A percentile compares a stretch with the other conserved stretches of the same genome.
These are phyloP conservation scores for Entomortierella parvispora DNA, from an alignment of 192 early-diverging fungal genomes.

Conservation along the genomic window DNA sequence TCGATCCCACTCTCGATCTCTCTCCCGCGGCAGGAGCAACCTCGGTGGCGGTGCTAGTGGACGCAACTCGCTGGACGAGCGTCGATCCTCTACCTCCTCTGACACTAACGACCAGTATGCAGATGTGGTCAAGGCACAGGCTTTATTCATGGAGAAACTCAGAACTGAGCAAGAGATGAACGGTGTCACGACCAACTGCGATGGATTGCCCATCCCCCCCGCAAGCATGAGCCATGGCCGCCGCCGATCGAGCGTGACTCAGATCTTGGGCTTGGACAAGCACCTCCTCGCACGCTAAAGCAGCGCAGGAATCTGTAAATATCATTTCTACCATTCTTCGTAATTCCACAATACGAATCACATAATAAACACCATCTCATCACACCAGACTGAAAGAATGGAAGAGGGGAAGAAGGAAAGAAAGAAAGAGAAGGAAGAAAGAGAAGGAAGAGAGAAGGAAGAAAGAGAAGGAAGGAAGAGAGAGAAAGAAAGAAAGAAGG, in stretches of 20 bases:
- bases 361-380: no score
- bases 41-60: neutral
- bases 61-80: conserved; percentile 8
- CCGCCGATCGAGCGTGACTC: conserved; percentile 30
- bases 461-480: no score
- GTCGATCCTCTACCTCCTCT: conserved; percentile 11
- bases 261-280: conserved; percentile 35
- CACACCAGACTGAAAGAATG: no score
- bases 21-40: neutral
- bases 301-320: neutral
- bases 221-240: conserved; percentile 2
- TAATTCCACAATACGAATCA: no score
- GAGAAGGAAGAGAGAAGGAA: no score
- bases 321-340: no score
- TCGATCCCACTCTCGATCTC: conserved; percentile 10
- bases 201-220: conserved; percentile 34
- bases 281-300: conserved; percentile 29
- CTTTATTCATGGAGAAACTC: conserved; percentile 37
- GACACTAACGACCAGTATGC: conserved; percentile 9
- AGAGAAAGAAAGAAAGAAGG: no score
- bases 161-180: conserved; percentile 31
- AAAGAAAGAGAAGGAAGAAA: no score
- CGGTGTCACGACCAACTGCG: conserved; percentile 25
- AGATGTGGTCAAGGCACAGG: conserved; percentile 34
- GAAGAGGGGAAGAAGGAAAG: no score